Base-by-base conservation (phyloP, 129 eudicot genomes). In the Centrapalus pauciflorus region DNA sequence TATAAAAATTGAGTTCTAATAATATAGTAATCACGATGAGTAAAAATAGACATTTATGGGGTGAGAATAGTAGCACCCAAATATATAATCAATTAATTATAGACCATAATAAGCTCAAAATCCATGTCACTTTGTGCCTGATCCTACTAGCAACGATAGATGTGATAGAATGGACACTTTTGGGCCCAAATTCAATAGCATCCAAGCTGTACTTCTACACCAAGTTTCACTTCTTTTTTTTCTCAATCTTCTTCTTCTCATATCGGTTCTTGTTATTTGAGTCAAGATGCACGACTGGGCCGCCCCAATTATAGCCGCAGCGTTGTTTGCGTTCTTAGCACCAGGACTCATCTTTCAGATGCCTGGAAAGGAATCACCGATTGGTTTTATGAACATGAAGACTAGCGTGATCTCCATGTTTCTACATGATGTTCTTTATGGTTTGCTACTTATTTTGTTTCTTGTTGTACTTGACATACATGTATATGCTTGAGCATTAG, bases 371-470 rank as follows among this genome's bases (percentile, higher is more conserved):
- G 69, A 85, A 6, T 64, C 66, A 13, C 71, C 91, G 0, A 71
- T 92, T 0, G 98, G 84, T 33, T 88, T 88, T 70, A 71, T 92
- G 82, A 85, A 88, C 87, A 85, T 88, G 95, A 92, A 88, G 81
- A 92, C 98, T 7, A 85, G 70, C 54, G 32, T 83, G 4, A 54
- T 81, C 19, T 78, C 98, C 63, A 79, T 92, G 74, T 45, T 88
- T 2, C 12, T 92, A 51, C 98, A 91, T 74, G 70, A 85, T 0
- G 76, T 87, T 73, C 64, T 91, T 26, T 91, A 82, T 70, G 95
- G 84, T 77, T 83, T 92, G 90, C 75, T 92, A 17, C 96, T 92
- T 48, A 80, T 88, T 49, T 72, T 92, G 60, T 85, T 92, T 75
- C 87, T 92, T 49, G 75, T 92, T 25, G 62, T 85, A 40, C 95